Evolutionary conservation across 441 rosid species (phyloP).

Genomic region (Eutrema salsugineum): DNA sequence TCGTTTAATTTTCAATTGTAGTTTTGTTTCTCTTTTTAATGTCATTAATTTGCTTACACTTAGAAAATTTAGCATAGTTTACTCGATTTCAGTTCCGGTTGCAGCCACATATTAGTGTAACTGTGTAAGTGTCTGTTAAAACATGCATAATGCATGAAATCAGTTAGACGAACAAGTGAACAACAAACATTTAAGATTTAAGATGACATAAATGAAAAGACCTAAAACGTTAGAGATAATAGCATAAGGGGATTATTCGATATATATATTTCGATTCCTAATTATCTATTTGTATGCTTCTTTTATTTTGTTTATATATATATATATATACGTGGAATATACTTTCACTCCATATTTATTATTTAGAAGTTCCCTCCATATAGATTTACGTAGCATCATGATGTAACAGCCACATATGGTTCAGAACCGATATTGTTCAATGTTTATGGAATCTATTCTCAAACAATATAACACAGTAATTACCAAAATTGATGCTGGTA

Average conservation of each 20-base stretch:
- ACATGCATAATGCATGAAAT: neutral
- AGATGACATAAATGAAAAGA: conserved; percentile 8
- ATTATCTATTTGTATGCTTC: conserved; percentile 19
- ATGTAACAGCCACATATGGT: conserved; percentile 24
- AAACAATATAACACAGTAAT: conserved; percentile 4
- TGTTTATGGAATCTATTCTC: conserved; percentile 27
- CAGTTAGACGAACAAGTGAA: neutral
- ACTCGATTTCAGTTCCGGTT: neutral
- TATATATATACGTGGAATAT: conserved; percentile 21
- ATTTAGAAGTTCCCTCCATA: neutral
- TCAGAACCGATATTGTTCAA: conserved; percentile 15
- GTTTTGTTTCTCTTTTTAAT: neutral
- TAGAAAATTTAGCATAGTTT: neutral
- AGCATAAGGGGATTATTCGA: conserved; percentile 20
- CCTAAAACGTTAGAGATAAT: conserved; percentile 17
- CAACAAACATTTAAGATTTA: neutral
- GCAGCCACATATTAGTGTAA: neutral
- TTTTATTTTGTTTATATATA: neutral
- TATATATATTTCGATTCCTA: conserved; percentile 27
- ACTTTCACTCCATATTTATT: conserved; percentile 9
- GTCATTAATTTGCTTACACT: neutral
- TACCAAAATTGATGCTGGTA: conserved; percentile 7
- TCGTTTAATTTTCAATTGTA: neutral
- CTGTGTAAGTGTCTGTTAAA: neutral
- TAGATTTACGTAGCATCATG: conserved; percentile 19